Conservation (phyloP, 176 grass and related monocot species). For the Oryza glaberrima region DNA sequence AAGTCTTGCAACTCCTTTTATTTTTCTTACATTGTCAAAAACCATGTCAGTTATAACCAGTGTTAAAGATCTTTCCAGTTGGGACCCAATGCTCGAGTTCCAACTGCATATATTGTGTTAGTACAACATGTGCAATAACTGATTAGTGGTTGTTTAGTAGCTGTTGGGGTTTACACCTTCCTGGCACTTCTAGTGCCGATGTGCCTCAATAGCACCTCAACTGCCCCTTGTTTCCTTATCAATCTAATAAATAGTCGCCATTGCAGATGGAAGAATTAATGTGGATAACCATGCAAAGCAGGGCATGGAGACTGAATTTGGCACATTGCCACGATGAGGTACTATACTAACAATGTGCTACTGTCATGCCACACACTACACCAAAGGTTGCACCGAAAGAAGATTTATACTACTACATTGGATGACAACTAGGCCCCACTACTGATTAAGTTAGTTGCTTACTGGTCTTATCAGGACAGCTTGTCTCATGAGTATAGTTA, state of each 20-base stretch:
- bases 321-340: conserved; percentile 26
- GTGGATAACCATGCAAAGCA: conserved; percentile 35
- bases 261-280: conserved; percentile 56
- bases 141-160: conserved; percentile 48
- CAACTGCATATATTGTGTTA: conserved; percentile 7
- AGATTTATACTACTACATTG: not conserved
- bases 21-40: not conserved
- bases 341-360: conserved; percentile 1
- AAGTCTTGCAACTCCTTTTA: conserved; percentile 6
- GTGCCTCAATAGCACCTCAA: conserved; percentile 34
- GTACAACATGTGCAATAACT: conserved; percentile 50
- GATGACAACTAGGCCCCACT: conserved; percentile 14
- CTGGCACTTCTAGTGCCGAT: conserved; percentile 16
- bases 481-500: conserved; percentile 26
- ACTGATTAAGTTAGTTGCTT: not conserved
- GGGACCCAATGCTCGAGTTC: conserved; percentile 15
- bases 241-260: conserved; percentile 56
- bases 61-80: conserved; percentile 7
- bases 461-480: conserved; percentile 20
- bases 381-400: not conserved
- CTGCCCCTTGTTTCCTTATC: conserved; percentile 27
- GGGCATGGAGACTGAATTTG: conserved; percentile 19
- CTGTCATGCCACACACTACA: not conserved
- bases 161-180: conserved; percentile 43
- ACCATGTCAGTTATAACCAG: not conserved